These are phyloP conservation scores for Calonectria crousiana DNA, from an alignment of 2,329 filamentous ascomycete species.

Conservation along the genomic window DNA sequence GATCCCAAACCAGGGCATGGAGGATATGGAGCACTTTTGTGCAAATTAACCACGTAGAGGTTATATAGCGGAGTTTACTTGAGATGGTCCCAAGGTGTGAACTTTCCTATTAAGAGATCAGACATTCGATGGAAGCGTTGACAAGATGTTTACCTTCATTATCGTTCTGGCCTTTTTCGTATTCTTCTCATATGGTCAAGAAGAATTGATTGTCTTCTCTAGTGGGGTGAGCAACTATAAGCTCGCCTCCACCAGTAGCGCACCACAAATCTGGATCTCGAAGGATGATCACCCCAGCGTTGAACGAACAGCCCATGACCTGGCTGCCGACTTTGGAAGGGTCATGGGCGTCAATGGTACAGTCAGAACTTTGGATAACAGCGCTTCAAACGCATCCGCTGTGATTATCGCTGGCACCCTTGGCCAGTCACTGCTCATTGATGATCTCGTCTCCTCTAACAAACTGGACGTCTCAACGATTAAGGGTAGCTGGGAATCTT, in stretches of 20 bases:
- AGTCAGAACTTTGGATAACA: neutral
- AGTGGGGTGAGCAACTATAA: neutral
- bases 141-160: neutral
- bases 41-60: neutral
- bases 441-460: neutral
- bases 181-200: neutral
- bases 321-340: neutral
- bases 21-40: neutral
- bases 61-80: neutral
- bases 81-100: neutral
- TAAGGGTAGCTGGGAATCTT: neutral
- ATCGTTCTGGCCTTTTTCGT: neutral
- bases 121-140: neutral
- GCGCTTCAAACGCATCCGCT: neutral
- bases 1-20: neutral
- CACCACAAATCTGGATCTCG: neutral
- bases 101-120: neutral
- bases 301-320: neutral
- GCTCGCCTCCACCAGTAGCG: neutral
- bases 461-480: neutral
- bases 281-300: neutral
- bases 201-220: neutral
- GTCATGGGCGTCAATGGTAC: neutral
- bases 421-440: neutral
- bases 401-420: neutral